These are phyloP conservation scores for Metschnikowia proteae DNA, from an alignment of 805 yeast species.

Conservation along the genomic window DNA sequence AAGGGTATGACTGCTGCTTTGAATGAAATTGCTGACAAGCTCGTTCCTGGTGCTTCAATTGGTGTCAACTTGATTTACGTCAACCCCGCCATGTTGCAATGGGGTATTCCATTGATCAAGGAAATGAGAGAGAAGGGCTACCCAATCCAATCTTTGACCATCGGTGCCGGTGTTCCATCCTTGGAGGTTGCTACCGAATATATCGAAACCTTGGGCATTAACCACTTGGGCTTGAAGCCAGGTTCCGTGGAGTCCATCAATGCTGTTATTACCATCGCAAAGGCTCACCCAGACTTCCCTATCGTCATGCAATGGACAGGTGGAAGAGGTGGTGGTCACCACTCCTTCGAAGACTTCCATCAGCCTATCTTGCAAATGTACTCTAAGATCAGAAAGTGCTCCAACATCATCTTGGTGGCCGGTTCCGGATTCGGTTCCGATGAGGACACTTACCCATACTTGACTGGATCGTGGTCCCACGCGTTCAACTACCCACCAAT, in stretches of 20 bases:
- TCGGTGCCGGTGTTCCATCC: constrained; percentile 99
- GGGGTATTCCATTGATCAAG: constrained; percentile 96
- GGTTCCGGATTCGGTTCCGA: constrained; percentile 99
- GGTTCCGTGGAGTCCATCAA: constrained; percentile 93
- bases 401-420: constrained; percentile 86
- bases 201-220: constrained; percentile 85
- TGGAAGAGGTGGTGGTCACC: constrained; percentile 99
- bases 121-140: constrained; percentile 85
- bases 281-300: constrained; percentile 94
- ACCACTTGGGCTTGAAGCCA: constrained; percentile 95
- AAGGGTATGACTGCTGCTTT: constrained; percentile 69
- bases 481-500: constrained; percentile 88
- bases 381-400: constrained; percentile 84
- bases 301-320: constrained; percentile 99
- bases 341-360: constrained; percentile 98
- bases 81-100: constrained; percentile 94
- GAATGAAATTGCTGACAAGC: constrained; percentile 59
- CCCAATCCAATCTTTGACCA: constrained; percentile 93
- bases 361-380: constrained; percentile 96
- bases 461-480: constrained; percentile 96
- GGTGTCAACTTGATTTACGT: constrained; percentile 92
- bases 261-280: constrained; percentile 85
- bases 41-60: constrained; percentile 84
- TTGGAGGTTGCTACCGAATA: constrained; percentile 96
- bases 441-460: constrained; percentile 94